Percentiles rank a stretch among this genome's conserved stretches.
phyloP scores from a whole-genome alignment of 2,329 filamentous ascomycete genomes.

The Coniosporium tulheliwenetii region DNA sequence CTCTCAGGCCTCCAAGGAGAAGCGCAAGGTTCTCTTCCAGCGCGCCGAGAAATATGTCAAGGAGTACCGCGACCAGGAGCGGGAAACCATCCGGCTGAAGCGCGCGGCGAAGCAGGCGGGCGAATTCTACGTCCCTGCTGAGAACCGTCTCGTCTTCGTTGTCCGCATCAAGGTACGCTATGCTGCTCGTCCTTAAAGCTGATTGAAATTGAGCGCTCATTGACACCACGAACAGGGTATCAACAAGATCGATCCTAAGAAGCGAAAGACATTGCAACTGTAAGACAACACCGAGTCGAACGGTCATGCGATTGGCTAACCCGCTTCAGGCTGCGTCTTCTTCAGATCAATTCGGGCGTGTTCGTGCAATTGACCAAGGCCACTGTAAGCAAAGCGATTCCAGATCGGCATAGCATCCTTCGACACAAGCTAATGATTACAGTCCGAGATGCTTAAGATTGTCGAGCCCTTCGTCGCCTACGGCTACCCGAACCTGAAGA shows the following conservation, averaged over 20 bases:
- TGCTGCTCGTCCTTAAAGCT: background rate
- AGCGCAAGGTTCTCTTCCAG: conserved; percentile 98
- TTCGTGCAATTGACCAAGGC: conserved; percentile 98
- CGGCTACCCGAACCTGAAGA: conserved; percentile 99
- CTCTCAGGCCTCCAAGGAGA: conserved; percentile 86
- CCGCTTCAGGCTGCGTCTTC: conserved; percentile 93
- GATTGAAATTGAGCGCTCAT: background rate
- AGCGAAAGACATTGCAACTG: conserved; percentile 77
- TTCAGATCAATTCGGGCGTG: conserved; percentile 99
- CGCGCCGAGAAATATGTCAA: conserved; percentile 99
- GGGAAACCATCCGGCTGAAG: conserved; percentile 89
- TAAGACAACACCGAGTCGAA: no score
- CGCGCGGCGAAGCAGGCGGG: conserved; percentile 85
- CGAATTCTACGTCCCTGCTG: conserved; percentile 84
- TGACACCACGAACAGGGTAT: conserved; percentile 45
- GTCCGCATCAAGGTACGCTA: conserved; percentile 84
- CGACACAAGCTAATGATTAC: conserved; percentile 37
- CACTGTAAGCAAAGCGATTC: conserved; percentile 36
- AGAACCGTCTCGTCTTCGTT: conserved; percentile 94
- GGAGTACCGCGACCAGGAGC: conserved; percentile 97
- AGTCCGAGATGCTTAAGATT: conserved; percentile 81
- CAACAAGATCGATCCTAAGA: conserved; percentile 99
- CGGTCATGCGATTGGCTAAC: no score
- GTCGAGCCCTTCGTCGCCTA: conserved; percentile 99
- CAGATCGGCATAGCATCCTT: conserved; percentile 50